phyloP scores from a whole-genome alignment of 108 stramenopile genomes.

The Cyclotella baltica region DNA sequence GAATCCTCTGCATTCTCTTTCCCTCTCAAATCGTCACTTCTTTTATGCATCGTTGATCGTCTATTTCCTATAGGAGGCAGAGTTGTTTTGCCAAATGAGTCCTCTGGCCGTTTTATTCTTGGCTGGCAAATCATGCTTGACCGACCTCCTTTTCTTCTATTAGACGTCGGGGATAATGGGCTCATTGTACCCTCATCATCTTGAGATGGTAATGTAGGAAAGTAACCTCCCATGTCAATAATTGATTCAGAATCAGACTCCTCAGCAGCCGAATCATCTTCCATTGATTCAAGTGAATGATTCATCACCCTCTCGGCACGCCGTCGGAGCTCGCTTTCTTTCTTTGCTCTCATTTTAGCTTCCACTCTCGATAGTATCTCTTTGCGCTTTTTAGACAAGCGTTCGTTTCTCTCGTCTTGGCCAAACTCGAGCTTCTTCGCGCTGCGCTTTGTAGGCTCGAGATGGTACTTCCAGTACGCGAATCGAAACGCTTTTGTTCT shows the following conservation, averaged over 20 bases:
- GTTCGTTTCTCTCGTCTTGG: conserved; percentile 25
- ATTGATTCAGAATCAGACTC: conserved; percentile 23
- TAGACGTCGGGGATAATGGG: neutral
- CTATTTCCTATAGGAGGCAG: neutral
- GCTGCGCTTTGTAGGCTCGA: conserved; percentile 17
- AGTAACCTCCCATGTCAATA: neutral
- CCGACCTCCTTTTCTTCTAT: neutral
- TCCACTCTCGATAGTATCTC: conserved; percentile 27
- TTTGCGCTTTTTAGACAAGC: conserved; percentile 23
- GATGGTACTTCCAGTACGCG: conserved; percentile 44
- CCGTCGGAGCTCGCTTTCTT: conserved; percentile 24
- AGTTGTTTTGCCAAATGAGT: neutral
- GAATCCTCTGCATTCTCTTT: neutral
- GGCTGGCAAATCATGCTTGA: neutral
- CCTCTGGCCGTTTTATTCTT: neutral
- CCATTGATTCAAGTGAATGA: neutral
- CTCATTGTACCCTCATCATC: neutral
- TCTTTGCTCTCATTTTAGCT: neutral
- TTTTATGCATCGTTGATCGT: neutral
- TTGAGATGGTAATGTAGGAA: neutral
- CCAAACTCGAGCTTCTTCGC: conserved; percentile 24
- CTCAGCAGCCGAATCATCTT: conserved; percentile 16
- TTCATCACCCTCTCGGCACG: conserved; percentile 20
- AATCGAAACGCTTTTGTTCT: conserved; percentile 36
- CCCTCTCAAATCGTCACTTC: neutral